phyloP scores from a whole-genome alignment of 169 alveolate species.

The Perkinsus chesapeaki region DNA sequence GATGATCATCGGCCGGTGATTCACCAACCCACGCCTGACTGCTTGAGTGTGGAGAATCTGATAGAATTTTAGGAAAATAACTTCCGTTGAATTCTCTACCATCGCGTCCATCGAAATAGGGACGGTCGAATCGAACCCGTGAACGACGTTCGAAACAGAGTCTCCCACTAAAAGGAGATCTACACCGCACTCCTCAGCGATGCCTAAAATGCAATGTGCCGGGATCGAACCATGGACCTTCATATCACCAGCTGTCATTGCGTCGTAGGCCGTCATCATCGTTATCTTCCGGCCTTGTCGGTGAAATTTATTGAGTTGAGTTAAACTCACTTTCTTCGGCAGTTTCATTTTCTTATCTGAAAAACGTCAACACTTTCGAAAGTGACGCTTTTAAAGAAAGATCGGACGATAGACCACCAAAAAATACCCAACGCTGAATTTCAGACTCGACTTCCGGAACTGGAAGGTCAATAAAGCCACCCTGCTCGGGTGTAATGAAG shows the following conservation, averaged over 20 bases:
- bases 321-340: neutral
- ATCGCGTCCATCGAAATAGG: neutral
- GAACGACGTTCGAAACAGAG: neutral
- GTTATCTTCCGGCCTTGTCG: neutral
- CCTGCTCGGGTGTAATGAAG: no score
- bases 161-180: neutral
- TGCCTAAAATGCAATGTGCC: neutral
- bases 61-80: neutral
- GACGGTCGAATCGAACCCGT: neutral
- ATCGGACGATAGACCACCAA: neutral
- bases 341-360: neutral
- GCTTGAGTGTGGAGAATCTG: neutral
- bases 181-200: neutral
- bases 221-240: conserved; percentile 1
- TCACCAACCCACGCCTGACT: neutral
- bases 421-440: no score
- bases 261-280: neutral
- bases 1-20: neutral
- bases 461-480: no score
- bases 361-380: neutral
- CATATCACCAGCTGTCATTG: neutral
- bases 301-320: neutral
- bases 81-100: neutral
- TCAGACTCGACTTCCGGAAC: no score
- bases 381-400: neutral